These are phyloP conservation scores for Cicer bijugum DNA, from an alignment of 306 rosid species.

Conservation along the genomic window DNA sequence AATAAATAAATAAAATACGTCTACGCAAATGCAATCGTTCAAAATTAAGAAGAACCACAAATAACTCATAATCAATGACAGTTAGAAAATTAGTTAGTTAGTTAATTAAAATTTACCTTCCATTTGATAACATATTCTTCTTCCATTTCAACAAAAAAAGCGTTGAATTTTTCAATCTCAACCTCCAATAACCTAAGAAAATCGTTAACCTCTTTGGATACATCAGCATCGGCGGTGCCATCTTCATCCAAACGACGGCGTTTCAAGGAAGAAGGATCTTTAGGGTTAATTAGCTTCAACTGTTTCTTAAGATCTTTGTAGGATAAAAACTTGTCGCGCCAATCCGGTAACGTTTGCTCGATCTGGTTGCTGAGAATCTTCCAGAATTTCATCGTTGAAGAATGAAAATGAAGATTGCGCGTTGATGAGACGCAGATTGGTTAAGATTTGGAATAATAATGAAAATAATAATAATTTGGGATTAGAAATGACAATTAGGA, in stretches of 20 bases:
- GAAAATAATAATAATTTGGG: background rate
- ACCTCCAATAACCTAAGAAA: slow-evolving; percentile 65
- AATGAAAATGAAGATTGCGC: background rate
- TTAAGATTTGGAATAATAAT: background rate
- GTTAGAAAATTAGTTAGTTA: no score
- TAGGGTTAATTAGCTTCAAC: slow-evolving; percentile 56
- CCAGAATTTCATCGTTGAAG: slow-evolving; percentile 74
- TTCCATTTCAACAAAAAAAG: slow-evolving; percentile 69
- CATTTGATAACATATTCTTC: slow-evolving; percentile 70
- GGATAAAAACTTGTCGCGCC: slow-evolving; percentile 82
- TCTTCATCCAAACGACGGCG: slow-evolving; percentile 31
- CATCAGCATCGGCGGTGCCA: slow-evolving; percentile 5
- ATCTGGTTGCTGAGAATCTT: slow-evolving; percentile 72
- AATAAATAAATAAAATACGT: background rate
- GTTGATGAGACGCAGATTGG: slow-evolving; percentile 12
- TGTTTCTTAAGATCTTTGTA: slow-evolving; percentile 84
- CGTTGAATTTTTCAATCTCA: slow-evolving; percentile 77
- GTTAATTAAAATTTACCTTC: slow-evolving; percentile 51
- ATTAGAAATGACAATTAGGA: background rate
- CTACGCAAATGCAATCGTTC: no score
- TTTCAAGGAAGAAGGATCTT: background rate
- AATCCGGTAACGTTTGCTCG: slow-evolving; percentile 77
- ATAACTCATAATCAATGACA: background rate
- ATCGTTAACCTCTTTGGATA: slow-evolving; percentile 56
- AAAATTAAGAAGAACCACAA: background rate